Evolutionary conservation across 2,329 filamentous ascomycete genomes (phyloP), one percentile per base, ranked within the genome.

Genomic region (Paraphoma chrysanthemicola): DNA sequence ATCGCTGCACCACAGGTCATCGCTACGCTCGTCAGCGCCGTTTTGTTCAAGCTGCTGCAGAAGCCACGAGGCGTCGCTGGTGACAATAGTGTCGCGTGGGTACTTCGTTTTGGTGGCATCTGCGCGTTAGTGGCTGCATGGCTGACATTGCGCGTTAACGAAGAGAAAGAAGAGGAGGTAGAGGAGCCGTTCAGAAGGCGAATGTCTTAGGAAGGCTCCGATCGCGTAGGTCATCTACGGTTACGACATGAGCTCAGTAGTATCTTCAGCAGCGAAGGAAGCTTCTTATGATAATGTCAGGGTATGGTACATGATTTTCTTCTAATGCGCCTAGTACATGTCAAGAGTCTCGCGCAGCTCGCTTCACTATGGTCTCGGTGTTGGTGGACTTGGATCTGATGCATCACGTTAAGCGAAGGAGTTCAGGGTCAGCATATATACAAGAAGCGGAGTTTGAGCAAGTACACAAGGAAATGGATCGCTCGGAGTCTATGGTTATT

Each of bases 1-100:
- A 91, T 98, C 65, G 92, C 93, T 0, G 88, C 92, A 5, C 94
- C 94, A 1, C 94, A 98, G 74, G 93, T 97, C 58, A 84, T 97
- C 52, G 93, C 94, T 10, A 97, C 93, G 6, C 79, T 97, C 29
- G 87, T 90, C 23, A 94, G 91, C 57, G 93, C 90, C 70, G 81
- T 90, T 57, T 90, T 98, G 60, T 98, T 98, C 80, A 89, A 87
- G 71, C 80, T 89, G 41, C 85, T 94, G 69, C 93, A 98, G 79
- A 97, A 96, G 77, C 92, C 92, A 0, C 85, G 94, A 60, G 93
- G 93, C 4, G 86, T 85, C 4, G 90, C 92, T 0, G 93, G 92
- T 33, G 94, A 98, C 78, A 87, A 90, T 63, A 96, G 91, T 74
- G 91, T 97, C 48, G 88, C 89, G 14, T 92, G 94, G 80, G 92